Evolutionary conservation across 805 yeast species (phyloP).

Genomic region (Lachancea thermotolerans): DNA sequence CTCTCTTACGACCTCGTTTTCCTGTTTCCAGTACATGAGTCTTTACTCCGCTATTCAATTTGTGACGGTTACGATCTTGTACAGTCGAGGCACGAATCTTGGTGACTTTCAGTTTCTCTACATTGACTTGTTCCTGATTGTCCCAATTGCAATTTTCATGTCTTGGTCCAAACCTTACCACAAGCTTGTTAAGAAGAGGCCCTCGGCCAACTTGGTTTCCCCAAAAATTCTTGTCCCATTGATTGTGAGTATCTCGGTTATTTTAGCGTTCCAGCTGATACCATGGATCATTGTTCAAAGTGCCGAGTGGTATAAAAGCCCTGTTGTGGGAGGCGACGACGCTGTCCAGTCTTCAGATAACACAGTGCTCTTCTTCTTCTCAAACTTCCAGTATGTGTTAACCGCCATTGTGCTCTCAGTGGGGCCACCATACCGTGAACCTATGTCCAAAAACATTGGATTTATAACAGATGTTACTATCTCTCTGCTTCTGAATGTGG

Average conservation of each 20-base stretch:
- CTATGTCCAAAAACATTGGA: slow-evolving; percentile 59
- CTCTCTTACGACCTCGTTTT: slow-evolving; percentile 87
- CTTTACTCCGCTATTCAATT: slow-evolving; percentile 95
- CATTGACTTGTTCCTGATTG: slow-evolving; percentile 83
- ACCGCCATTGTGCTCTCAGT: slow-evolving; percentile 77
- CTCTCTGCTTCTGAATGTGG: slow-evolving; percentile 44
- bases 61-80: slow-evolving; percentile 74
- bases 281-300: slow-evolving; percentile 57
- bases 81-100: slow-evolving; percentile 81
- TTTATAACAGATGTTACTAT: slow-evolving; percentile 55
- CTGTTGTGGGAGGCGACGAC: slow-evolving; percentile 75
- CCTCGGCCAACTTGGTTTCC: slow-evolving; percentile 89
- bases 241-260: slow-evolving; percentile 63
- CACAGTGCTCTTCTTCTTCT: slow-evolving; percentile 70
- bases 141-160: slow-evolving; percentile 95
- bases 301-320: slow-evolving; percentile 70
- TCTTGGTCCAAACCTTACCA: slow-evolving; percentile 87
- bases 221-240: slow-evolving; percentile 81
- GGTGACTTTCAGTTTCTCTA: slow-evolving; percentile 96
- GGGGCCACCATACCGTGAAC: slow-evolving; percentile 90
- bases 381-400: slow-evolving; percentile 85
- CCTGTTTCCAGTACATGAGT: slow-evolving; percentile 98
- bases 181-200: slow-evolving; percentile 60
- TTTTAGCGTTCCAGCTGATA: slow-evolving; percentile 56
- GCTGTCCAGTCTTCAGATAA: slow-evolving; percentile 85